phyloP scores from a whole-genome alignment of 768 basidiomycete species.

The Mycena haematopus region DNA sequence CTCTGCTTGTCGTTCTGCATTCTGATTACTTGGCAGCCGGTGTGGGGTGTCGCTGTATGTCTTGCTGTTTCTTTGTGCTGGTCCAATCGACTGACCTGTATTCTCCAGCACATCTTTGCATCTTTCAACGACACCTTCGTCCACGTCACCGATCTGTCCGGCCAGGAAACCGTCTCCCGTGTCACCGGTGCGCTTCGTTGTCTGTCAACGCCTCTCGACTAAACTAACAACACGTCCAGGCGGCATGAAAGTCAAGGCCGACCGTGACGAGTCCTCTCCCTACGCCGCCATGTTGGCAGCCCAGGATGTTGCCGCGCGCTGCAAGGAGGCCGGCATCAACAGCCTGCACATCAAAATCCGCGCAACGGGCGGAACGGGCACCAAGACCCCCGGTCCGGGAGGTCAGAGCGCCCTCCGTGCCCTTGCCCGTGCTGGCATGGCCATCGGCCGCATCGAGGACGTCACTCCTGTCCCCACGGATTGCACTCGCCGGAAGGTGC shows the following conservation, averaged over 20 bases:
- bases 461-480: slow-evolving; percentile 98
- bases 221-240: no score
- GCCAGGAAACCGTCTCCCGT: slow-evolving; percentile 98
- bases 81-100: background rate
- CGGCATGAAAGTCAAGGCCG: slow-evolving; percentile 99
- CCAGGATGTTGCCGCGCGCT: slow-evolving; percentile 94
- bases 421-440: slow-evolving; percentile 97
- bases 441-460: slow-evolving; percentile 97
- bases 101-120: slow-evolving; percentile 82
- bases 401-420: slow-evolving; percentile 98
- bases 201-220: no score
- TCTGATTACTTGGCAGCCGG: background rate
- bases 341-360: slow-evolving; percentile 99
- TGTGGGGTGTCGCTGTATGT: background rate
- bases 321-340: slow-evolving; percentile 98
- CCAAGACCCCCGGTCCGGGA: slow-evolving; percentile 98
- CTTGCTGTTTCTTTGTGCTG: no score
- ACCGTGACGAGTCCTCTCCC: slow-evolving; percentile 98
- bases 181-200: slow-evolving; percentile 63
- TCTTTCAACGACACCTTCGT: slow-evolving; percentile 99
- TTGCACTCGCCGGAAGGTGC: slow-evolving; percentile 94
- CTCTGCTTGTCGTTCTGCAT: background rate
- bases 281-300: slow-evolving; percentile 98
- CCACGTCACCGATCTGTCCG: slow-evolving; percentile 97
- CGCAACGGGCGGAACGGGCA: slow-evolving; percentile 97